Evolutionary conservation across 1,139 yeast species (phyloP), one percentile per base, ranked within the genome.

Genomic region (Zygoascus meyerae): DNA sequence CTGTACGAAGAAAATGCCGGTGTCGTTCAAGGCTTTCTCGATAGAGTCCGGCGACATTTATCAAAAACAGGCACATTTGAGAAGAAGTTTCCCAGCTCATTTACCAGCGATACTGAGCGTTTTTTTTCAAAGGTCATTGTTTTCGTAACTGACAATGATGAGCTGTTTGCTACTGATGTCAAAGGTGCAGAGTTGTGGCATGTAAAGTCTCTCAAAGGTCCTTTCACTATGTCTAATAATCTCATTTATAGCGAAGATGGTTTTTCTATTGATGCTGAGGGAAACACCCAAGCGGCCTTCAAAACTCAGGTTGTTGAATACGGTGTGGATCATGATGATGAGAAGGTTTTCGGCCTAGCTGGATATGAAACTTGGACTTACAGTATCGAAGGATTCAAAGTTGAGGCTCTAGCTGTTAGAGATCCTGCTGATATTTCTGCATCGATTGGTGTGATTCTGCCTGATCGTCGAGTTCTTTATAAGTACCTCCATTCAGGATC

Each of bases 401-500:
- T 79, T 37, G 60, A 72, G 2, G 69, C 71, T 0, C 62, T 69
- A 31, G 67, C 71, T 0, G 43, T 63, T 2, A 69, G 77, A 46
- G 68, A 69, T 42, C 73, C 76, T 1, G 61, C 61, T 26, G 77
- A 76, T 10, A 63, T 66, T 15, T 73, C 81, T 2, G 78, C 83
- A 0, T 81, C 84, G n/a, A 65, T 83, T 44, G 97, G 95, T 11
- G 74, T 78, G 34, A 76, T 85, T 1, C 68, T 84, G 35, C 82
- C 83, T 16, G 81, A 85, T 57, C 76, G 87, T 58, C 73, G 82
- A 1, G 94, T 89, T 1, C 68, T 89, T 42, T 89, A 90, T 75
- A 92, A 90, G 65, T 90, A 86, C 63, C 70, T 90, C 52, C 77
- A 86, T 59, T 94, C 90, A 28, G 81, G 86, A 57, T 75, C 85